These are phyloP conservation scores for Globisporangium ultimum DNA, from an alignment of 352 stramenopile species.

Conservation along the genomic window DNA sequence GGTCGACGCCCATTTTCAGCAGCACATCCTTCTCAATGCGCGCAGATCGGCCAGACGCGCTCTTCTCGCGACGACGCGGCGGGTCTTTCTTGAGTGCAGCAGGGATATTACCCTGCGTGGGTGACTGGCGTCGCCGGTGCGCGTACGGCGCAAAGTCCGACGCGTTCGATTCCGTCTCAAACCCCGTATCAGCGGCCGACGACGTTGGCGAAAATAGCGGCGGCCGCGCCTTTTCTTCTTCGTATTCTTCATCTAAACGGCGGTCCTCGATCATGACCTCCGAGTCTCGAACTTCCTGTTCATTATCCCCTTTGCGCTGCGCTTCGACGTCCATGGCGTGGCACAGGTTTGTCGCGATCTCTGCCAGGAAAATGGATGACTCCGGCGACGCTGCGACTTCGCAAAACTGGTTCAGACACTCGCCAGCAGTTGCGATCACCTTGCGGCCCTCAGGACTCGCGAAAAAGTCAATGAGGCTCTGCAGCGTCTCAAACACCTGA, in stretches of 20 bases:
- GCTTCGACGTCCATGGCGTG: constrained; percentile 64
- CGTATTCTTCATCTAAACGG: constrained; percentile 2
- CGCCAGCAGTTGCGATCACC: constrained; percentile 47
- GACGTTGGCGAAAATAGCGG: constrained; percentile 27
- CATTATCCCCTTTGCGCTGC: constrained; percentile 15
- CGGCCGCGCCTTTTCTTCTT: constrained; percentile 21
- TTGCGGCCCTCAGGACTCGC: constrained; percentile 53
- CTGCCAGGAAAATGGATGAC: constrained; percentile 68
- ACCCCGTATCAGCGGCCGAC: constrained; percentile 47
- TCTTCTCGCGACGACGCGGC: constrained; percentile 19
- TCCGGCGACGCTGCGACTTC: constrained; percentile 69
- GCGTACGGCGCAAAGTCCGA: constrained; percentile 1
- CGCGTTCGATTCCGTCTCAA: constrained; percentile 51
- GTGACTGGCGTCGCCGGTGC: constrained; percentile 7
- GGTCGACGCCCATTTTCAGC: constrained; percentile 66
- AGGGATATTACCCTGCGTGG: background rate
- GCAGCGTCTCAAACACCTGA: constrained; percentile 59
- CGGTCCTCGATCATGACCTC: background rate
- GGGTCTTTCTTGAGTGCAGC: background rate
- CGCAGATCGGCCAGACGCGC: constrained; percentile 37
- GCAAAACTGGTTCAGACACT: constrained; percentile 43
- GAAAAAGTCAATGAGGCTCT: constrained; percentile 75
- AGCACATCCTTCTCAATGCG: constrained; percentile 76
- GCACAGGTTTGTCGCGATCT: constrained; percentile 71
- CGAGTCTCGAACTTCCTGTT: no score